A percentile compares a stretch with the other conserved stretches of the same genome.
These are phyloP conservation scores for Pythium dissimile DNA, from an alignment of 352 stramenopile species.

Conservation along the genomic window DNA sequence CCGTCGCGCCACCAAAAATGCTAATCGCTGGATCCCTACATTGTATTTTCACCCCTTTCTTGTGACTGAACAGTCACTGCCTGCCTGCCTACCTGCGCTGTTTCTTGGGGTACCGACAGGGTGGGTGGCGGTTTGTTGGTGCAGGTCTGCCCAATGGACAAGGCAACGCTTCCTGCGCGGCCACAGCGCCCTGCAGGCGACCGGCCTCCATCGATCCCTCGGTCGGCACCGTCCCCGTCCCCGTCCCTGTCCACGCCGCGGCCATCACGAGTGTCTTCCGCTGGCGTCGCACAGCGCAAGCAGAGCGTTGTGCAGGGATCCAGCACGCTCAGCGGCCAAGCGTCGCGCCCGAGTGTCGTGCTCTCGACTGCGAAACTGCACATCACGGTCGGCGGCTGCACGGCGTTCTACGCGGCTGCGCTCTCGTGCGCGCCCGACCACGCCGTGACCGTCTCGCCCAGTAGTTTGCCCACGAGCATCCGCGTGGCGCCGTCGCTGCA, in stretches of 20 bases:
- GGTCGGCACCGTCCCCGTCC: neutral
- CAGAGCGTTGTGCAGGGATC: neutral
- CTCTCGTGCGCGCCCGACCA: constrained; percentile 41
- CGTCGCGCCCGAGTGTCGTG: constrained; percentile 30
- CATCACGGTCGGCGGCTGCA: constrained; percentile 39
- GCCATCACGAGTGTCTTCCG: neutral
- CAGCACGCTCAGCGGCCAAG: neutral
- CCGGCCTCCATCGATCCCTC: neutral
- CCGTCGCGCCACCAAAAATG: no score
- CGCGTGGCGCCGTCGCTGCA: constrained; percentile 45
- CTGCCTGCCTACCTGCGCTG: neutral
- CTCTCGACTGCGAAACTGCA: constrained; percentile 32
- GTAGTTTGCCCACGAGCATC: constrained; percentile 45
- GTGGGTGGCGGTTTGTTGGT: no score
- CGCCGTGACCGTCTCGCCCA: constrained; percentile 41
- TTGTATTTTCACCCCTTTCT: no score
- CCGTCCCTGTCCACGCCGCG: neutral
- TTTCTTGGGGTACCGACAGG: no score
- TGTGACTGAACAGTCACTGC: neutral
- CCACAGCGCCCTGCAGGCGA: no score
- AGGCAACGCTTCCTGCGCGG: no score
- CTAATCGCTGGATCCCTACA: no score
- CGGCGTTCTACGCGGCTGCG: constrained; percentile 52
- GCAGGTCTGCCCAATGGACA: no score
- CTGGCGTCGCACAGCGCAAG: neutral